Percentiles rank a stretch among this genome's conserved stretches.
Conservation (phyloP, 2,329 filamentous ascomycete genomes). For the Penicillium sp. region DNA sequence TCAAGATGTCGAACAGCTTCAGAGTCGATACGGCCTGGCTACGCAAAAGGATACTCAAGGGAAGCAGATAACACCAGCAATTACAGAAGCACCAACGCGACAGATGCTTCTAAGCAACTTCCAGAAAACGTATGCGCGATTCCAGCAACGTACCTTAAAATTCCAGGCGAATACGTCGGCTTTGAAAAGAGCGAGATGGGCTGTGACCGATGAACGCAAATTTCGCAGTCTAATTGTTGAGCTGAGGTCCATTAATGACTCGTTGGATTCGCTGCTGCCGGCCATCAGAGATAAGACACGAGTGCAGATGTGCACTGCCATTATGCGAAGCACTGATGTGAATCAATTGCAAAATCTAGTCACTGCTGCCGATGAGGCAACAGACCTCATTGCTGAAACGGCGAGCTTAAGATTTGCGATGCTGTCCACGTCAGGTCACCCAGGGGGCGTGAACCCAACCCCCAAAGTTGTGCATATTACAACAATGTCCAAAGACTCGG, state of each 20-base stretch:
- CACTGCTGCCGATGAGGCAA: constrained; percentile 1
- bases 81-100: not conserved
- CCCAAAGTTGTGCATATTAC: not conserved
- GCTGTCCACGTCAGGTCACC: not conserved
- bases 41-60: not conserved
- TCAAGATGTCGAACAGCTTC: not conserved
- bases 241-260: constrained; percentile 5
- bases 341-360: constrained; percentile 5
- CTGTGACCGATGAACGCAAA: constrained; percentile 5
- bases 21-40: not conserved
- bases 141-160: not conserved
- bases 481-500: not conserved
- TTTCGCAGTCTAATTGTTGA: constrained; percentile 4
- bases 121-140: not conserved
- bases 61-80: not conserved
- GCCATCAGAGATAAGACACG: not conserved
- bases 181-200: constrained; percentile 6
- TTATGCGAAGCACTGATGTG: constrained; percentile 4
- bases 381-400: constrained; percentile 7
- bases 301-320: constrained; percentile 4
- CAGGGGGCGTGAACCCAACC: not conserved
- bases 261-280: constrained; percentile 1
- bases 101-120: not conserved
- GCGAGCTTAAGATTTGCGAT: constrained; percentile 9
- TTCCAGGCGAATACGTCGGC: not conserved